A percentile compares a stretch with the other conserved stretches of the same genome.
These are phyloP conservation scores for Aspergillus floridensis DNA, from an alignment of 2,329 filamentous ascomycete species.

Conservation along the genomic window DNA sequence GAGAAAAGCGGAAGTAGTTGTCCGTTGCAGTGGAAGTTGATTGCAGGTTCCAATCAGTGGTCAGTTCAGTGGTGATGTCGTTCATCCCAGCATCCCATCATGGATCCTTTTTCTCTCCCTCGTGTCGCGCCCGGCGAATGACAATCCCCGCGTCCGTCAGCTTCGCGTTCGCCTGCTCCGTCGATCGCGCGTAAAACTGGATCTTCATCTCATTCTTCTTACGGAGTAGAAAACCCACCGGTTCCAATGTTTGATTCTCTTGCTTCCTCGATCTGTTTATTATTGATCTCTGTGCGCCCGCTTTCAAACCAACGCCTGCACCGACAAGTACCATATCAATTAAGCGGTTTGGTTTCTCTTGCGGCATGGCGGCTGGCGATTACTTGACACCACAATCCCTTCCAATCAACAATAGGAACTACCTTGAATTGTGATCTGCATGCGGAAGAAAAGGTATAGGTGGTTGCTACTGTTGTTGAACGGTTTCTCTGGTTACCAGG, in stretches of 20 bases:
- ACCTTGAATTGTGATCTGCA: too few species aligned
- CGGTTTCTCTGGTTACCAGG: neutral
- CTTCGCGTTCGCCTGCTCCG: neutral
- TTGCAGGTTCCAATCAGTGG: neutral
- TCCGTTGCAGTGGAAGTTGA: too few species aligned
- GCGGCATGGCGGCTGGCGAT: too few species aligned
- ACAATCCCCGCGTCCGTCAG: constrained; percentile 7
- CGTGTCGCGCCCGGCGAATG: constrained; percentile 10
- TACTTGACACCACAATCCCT: too few species aligned
- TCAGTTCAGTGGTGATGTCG: constrained; percentile 7
- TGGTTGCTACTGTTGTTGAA: neutral
- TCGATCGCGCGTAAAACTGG: neutral
- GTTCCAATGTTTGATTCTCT: too few species aligned
- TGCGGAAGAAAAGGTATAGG: too few species aligned
- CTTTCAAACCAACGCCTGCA: too few species aligned
- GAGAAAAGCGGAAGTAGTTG: neutral
- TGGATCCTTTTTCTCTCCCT: constrained; percentile 6
- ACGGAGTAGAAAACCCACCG: neutral
- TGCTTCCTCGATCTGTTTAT: too few species aligned
- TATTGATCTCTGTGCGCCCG: too few species aligned
- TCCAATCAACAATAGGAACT: too few species aligned
- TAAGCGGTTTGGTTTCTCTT: too few species aligned
- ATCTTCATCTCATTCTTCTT: neutral
- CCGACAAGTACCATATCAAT: too few species aligned
- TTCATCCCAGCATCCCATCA: neutral